These are phyloP conservation scores for Verticillium nubilum DNA, from an alignment of 2,329 filamentous ascomycete genomes.

Conservation along the genomic window DNA sequence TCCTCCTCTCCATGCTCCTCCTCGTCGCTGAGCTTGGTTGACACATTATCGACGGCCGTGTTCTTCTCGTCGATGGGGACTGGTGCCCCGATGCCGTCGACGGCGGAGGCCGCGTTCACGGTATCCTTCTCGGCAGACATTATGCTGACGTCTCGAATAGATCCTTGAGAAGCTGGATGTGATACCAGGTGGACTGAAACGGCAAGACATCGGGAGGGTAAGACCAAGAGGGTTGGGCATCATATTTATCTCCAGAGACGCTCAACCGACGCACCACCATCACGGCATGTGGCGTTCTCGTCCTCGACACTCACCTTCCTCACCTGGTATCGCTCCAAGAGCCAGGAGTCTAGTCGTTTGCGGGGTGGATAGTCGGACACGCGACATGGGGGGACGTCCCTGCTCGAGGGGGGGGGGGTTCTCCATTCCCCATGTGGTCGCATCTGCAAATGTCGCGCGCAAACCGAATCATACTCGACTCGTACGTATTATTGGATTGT, in stretches of 20 bases:
- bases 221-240: not conserved
- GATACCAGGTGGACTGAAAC: not conserved
- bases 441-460: too few relatives aligned
- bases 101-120: not conserved
- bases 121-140: conserved; percentile 2
- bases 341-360: not conserved
- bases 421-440: too few relatives aligned
- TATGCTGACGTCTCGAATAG: not conserved
- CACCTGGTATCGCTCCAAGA: not conserved
- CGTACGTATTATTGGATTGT: too few relatives aligned
- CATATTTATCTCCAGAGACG: not conserved
- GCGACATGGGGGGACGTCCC: not conserved
- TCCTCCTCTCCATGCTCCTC: conserved; percentile 27
- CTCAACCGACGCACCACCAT: not conserved
- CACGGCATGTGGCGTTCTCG: not conserved
- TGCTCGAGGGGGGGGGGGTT: not conserved
- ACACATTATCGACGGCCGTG: not conserved
- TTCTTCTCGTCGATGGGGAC: not conserved
- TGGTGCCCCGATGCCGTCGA: not conserved
- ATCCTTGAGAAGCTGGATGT: not conserved
- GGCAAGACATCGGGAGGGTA: not conserved
- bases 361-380: not conserved
- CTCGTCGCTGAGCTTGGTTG: conserved; percentile 18
- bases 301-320: not conserved
- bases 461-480: too few relatives aligned